These are phyloP conservation scores for Wolfiporia cocos DNA, from an alignment of 1,284 basidiomycete species.

Conservation along the genomic window DNA sequence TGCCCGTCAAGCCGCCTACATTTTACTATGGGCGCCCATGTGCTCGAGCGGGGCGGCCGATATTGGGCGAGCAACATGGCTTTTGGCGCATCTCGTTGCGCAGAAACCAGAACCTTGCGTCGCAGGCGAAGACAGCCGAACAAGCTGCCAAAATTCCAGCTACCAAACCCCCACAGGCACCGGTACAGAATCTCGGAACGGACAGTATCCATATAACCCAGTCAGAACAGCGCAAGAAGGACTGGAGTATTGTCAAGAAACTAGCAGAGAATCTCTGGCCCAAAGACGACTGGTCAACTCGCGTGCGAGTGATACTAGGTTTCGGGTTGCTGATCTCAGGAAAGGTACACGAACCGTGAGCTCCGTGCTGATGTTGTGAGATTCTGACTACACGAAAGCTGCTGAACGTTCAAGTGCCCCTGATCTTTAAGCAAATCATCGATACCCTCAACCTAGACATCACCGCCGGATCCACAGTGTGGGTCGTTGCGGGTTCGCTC, in stretches of 20 bases:
- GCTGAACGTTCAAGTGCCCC: constrained; percentile 95
- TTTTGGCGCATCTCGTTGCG: background rate
- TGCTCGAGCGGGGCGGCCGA: too few relatives aligned
- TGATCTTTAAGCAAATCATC: constrained; percentile 91
- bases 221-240: constrained; percentile 54
- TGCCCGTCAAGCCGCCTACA: background rate
- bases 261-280: constrained; percentile 73
- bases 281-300: constrained; percentile 67
- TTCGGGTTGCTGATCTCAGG: constrained; percentile 79
- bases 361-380: background rate
- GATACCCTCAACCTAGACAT: constrained; percentile 87
- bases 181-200: background rate
- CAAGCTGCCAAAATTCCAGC: background rate
- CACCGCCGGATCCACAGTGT: constrained; percentile 75
- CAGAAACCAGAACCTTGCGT: background rate
- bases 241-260: constrained; percentile 62
- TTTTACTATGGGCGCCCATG: too few relatives aligned
- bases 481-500: constrained; percentile 86
- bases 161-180: background rate
- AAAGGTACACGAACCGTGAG: constrained; percentile 62
- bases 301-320: constrained; percentile 79
- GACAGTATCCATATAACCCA: constrained; percentile 15
- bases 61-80: background rate
- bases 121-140: too few relatives aligned
- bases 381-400: constrained; percentile 31